These are phyloP conservation scores for Neurospora sp. DNA, from an alignment of 495 filamentous ascomycete species.

Conservation along the genomic window DNA sequence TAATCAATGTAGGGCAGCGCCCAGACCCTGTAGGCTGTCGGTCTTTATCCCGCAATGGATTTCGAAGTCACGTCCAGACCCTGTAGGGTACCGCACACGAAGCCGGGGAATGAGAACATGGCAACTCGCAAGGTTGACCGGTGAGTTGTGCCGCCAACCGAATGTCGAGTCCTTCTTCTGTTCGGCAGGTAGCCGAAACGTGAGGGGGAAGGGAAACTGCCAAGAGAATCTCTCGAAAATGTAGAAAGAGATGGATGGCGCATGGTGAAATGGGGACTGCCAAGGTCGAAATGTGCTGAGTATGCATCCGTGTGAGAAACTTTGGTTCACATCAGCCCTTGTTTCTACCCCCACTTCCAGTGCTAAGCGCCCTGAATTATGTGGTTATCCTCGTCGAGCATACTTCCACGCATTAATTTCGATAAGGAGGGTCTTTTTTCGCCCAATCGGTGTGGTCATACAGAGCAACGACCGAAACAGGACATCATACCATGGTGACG, in stretches of 20 bases:
- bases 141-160: neutral
- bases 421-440: neutral
- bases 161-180: neutral
- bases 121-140: neutral
- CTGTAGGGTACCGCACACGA: neutral
- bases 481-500: neutral
- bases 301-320: neutral
- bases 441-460: neutral
- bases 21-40: neutral
- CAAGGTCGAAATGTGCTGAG: neutral
- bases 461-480: neutral
- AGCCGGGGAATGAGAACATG: neutral
- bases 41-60: neutral
- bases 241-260: neutral
- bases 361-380: neutral
- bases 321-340: neutral
- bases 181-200: neutral
- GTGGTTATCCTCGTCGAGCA: neutral
- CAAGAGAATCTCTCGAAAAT: neutral
- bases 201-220: neutral
- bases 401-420: neutral
- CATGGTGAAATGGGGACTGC: neutral
- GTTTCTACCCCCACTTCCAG: neutral
- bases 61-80: neutral
- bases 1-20: neutral